phyloP scores from a whole-genome alignment of 139 green algal genomes.

The Auxenochlorella pyrenoidosa region DNA sequence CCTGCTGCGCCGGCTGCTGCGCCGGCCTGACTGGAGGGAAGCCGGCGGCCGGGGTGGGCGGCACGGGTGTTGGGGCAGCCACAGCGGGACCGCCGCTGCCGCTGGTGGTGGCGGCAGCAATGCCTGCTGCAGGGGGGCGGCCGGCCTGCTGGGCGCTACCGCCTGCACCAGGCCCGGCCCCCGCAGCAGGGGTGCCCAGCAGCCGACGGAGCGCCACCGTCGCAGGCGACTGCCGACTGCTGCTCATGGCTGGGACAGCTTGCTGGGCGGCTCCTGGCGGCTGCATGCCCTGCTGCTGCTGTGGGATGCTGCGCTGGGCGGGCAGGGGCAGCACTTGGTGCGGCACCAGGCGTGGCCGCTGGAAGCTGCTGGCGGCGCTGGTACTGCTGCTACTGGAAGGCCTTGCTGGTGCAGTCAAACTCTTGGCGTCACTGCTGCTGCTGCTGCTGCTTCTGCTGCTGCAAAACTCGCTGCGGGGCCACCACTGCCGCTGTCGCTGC shows the following conservation, averaged over 20 bases:
- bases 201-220: background rate
- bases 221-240: background rate
- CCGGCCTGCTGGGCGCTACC: background rate
- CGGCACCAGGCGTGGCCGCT: slow-evolving; percentile 1
- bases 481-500: slow-evolving; percentile 13
- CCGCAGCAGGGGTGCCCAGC: background rate
- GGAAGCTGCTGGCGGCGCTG: background rate
- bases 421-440: background rate
- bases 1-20: background rate
- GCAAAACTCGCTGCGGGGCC: background rate
- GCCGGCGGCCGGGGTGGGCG: background rate
- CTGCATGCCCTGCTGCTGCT: background rate
- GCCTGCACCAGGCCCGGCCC: no score
- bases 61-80: background rate
- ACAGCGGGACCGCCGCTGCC: background rate
- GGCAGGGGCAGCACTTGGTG: slow-evolving; percentile 14
- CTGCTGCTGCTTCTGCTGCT: background rate
- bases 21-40: background rate
- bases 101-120: background rate
- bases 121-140: no score
- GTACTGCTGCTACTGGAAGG: no score
- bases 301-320: background rate
- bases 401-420: background rate
- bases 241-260: background rate
- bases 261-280: background rate